Base-by-base conservation (phyloP, 2,329 filamentous ascomycete genomes). In the Lasiodiplodia theobromae region DNA sequence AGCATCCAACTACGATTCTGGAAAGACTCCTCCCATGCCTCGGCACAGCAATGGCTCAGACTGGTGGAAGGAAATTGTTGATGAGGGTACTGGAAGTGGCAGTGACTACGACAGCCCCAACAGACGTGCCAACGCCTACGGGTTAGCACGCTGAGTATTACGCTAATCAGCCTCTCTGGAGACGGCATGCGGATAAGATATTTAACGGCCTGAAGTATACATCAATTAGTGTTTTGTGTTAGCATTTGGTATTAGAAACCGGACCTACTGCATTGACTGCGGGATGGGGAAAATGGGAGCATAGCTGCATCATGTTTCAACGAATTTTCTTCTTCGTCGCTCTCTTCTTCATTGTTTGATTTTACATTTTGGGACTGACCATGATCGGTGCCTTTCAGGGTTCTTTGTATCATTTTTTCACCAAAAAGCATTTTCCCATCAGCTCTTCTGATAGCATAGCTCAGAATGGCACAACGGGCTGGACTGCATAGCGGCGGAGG, bases 151-250 rank as follows among this genome's bases (percentile, higher is more conserved):
- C 10, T 64, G 60, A 64, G 23, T 28, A 21, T 23, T 40, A 62
- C 37, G 21, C n/a, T 23, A 25, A 23, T 23, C 31, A 52, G 31
- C 60, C 28, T 28, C 44, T n/a, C 28, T 16, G 11, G 25, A 7
- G 58, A 28, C n/a, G 40, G 40, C 40, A 47, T n/a, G 18, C 4
- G 18, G 40, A 47, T 11, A 37, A 63, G n/a, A 34, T 6, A 31
- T n/a, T 21, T 34, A 63, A 64, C 47, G 60, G 60, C 60, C 60
- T 64, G 44, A 31, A 37, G 51, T 23, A 37, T 16, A 21, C 44
- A 16, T 28, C 44, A 25, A 12, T 49, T 64, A 64, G 60, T 64
- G 60, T 64, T 64, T 64, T 64, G 47, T 64, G 23, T 52, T 64
- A 57, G 58, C 47, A 64, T 64, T 47, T 12, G 44, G 23, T 62